Conservation (phyloP, 192 early-diverging fungal species). For the Backusella tuberculispora region DNA sequence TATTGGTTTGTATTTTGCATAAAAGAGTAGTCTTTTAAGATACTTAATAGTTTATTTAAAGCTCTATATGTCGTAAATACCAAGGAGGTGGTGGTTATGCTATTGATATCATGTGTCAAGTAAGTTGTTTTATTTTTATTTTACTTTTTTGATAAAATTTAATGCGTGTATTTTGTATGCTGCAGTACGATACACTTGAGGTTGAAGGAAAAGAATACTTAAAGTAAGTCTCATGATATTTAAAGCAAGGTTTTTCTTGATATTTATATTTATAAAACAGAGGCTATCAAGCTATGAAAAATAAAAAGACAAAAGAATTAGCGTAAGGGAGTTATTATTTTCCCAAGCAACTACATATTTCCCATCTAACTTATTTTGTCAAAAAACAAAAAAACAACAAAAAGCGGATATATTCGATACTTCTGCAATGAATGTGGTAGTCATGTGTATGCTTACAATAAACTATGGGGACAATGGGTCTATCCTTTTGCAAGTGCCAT, state of each 20-base stretch:
- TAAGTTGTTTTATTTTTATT: neutral
- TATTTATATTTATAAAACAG: neutral
- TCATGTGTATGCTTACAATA: conserved; percentile 51
- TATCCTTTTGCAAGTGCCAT: conserved; percentile 58
- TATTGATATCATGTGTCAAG: conserved; percentile 59
- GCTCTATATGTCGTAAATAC: conserved; percentile 67
- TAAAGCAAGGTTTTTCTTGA: neutral
- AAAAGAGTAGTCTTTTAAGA: neutral
- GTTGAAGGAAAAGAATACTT: conserved; percentile 39
- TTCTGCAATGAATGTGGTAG: conserved; percentile 62
- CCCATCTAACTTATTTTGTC: too few relatives aligned
- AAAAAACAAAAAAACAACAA: neutral
- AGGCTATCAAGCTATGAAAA: conserved; percentile 41
- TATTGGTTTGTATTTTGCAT: conserved; percentile 46
- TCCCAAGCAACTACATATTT: too few relatives aligned
- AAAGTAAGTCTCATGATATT: too few relatives aligned
- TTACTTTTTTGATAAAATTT: too few relatives aligned
- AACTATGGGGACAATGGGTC: conserved; percentile 33
- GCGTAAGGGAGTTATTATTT: conserved; percentile 20
- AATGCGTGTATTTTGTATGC: too few relatives aligned
- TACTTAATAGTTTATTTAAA: neutral
- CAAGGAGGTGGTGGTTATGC: conserved; percentile 61
- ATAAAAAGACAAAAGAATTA: conserved; percentile 34
- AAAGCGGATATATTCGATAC: conserved; percentile 49
- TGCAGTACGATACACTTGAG: conserved; percentile 39